Base-by-base conservation (phyloP, 768 basidiomycete genomes). In the Boletellus ananiceps region DNA sequence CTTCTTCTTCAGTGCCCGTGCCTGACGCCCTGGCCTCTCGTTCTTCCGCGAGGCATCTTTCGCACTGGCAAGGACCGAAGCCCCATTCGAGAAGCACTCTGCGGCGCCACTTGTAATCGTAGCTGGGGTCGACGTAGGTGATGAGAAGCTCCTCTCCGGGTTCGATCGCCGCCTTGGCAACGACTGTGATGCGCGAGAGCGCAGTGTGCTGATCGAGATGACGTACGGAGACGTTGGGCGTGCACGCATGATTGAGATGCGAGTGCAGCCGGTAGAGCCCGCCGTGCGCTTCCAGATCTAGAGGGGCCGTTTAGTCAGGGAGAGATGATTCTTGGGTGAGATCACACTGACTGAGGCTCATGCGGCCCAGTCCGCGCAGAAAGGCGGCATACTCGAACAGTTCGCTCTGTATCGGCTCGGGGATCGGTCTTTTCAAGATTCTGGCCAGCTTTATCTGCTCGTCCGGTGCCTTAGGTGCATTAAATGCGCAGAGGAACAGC, bases 181-280 rank as follows among this genome's bases (percentile, higher is more conserved):
- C 65, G 21, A 91, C 62, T 0, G 86, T 83, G 62, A 95, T 86
- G 33, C 88, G 80, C 7, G 84, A 74, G 46, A 90, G 82, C 2
- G 84, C 77, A 2, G 73, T 80, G 43, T 79, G 80, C 55, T 75
- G 77, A 64, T 88, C 84, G 49, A 89, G 68, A 62, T 91, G 91
- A 2, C 86, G 82, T 14, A 88, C 82, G 15, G 88, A 86, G 41
- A 84, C 57, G 65, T 91, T 94, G 0, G 93, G 90, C 15, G 71
- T 65, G 66, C 93, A 96, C 7, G 78, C 78, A 65, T 96, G 93
- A 66, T 95, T 96, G 27, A 94, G 66, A 57, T 93, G 88, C 2
- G 91, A 86, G 63, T 94, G 91, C 5, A 93, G 76, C 18, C 77
- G 78, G 68, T 93, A 95, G 9, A 95, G 71, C 2, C 91, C 92